phyloP scores from a whole-genome alignment of 2,329 filamentous ascomycete species.

The Fusarium pseudoanthophilum region DNA sequence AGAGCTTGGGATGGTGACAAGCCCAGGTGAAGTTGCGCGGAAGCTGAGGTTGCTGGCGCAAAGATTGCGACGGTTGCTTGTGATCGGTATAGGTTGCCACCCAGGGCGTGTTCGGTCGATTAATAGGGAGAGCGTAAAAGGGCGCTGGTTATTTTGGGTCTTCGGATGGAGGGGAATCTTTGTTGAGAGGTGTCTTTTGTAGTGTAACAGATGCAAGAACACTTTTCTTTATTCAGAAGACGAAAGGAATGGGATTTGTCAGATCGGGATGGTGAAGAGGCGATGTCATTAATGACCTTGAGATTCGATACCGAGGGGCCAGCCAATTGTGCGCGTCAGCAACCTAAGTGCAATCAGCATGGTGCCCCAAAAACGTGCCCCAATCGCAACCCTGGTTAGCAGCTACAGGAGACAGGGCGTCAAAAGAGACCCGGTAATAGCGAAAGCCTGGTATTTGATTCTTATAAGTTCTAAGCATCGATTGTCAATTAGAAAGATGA shows the following conservation, averaged over 20 bases:
- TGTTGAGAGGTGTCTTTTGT: background rate
- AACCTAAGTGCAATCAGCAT: slow-evolving; percentile 3
- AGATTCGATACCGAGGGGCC: slow-evolving; percentile 34
- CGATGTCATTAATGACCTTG: slow-evolving; percentile 25
- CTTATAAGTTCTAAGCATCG: background rate
- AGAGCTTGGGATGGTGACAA: slow-evolving; percentile 31
- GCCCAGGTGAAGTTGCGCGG: background rate
- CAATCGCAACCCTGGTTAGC: slow-evolving; percentile 9
- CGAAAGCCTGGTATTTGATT: background rate
- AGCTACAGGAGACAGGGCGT: background rate
- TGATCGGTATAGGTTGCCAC: slow-evolving; percentile 41
- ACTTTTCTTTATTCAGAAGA: background rate
- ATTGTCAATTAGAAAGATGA: background rate
- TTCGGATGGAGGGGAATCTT: background rate
- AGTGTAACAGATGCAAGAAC: background rate
- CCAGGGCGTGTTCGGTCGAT: slow-evolving; percentile 19
- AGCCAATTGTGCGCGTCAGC: slow-evolving; percentile 45
- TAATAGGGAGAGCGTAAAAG: slow-evolving; percentile 16
- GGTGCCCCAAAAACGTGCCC: slow-evolving; percentile 31
- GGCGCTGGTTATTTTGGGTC: slow-evolving; percentile 6
- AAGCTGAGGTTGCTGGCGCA: slow-evolving; percentile 9
- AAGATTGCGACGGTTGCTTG: slow-evolving; percentile 27
- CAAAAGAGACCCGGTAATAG: background rate
- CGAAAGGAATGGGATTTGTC: slow-evolving; percentile 15
- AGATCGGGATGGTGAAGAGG: slow-evolving; percentile 9